phyloP scores from a whole-genome alignment of 208 protist species.

The Blechomonas ayalai region DNA sequence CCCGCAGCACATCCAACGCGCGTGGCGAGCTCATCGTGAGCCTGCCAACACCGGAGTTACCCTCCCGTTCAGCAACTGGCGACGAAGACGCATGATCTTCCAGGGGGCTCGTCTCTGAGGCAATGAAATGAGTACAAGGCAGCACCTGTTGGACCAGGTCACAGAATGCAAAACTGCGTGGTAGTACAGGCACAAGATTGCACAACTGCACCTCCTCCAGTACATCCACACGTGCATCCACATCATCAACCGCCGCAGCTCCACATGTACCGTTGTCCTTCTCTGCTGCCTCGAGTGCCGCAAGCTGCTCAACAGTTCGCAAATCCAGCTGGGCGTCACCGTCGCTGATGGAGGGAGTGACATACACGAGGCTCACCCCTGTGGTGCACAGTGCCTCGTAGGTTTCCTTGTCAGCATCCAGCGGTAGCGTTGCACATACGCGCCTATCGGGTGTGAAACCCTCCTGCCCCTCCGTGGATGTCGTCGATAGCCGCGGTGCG shows the following conservation, averaged over 20 bases:
- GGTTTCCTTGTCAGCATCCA: constrained; percentile 29
- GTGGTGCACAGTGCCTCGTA: constrained; percentile 39
- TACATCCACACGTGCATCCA: constrained; percentile 29
- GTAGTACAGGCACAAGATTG: constrained; percentile 41
- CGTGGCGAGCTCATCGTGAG: too few species aligned
- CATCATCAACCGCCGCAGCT: constrained; percentile 4
- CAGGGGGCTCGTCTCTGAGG: not conserved
- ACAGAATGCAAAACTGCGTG: constrained; percentile 41
- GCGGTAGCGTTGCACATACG: too few species aligned
- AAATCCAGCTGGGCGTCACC: not conserved
- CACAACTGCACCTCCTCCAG: constrained; percentile 65
- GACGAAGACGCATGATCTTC: not conserved
- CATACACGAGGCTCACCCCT: constrained; percentile 10
- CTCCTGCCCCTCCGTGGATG: too few species aligned
- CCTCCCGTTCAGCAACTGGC: constrained; percentile 4
- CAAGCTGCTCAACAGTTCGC: not conserved
- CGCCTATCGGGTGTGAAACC: too few species aligned
- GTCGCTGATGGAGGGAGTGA: not conserved
- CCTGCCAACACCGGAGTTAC: too few species aligned
- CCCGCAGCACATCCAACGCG: not conserved
- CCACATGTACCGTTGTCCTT: not conserved
- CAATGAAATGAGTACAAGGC: constrained; percentile 25
- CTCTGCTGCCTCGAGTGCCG: not conserved
- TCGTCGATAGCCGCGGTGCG: too few species aligned
- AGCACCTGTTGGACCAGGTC: constrained; percentile 57